Conservation (phyloP, 2,329 filamentous ascomycete species). For the Cladophialophora bantiana region DNA sequence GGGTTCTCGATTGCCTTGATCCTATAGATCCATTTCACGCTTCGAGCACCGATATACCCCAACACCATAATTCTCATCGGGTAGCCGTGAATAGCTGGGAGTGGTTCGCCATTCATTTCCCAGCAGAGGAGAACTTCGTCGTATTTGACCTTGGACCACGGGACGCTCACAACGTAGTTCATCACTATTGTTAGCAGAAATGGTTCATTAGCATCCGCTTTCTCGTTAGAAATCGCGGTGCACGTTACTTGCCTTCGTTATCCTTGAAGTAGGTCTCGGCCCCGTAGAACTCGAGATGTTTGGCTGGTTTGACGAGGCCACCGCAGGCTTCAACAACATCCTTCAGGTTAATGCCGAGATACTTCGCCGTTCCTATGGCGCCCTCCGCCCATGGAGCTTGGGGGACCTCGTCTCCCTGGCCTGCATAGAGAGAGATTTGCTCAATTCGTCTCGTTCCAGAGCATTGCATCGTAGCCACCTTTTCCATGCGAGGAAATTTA, state of each 20-base stretch:
- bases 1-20: constrained; percentile 67
- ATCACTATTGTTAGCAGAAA: constrained; percentile 43
- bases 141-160: constrained; percentile 69
- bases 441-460: constrained; percentile 72
- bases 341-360: constrained; percentile 69
- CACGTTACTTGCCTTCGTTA: constrained; percentile 41
- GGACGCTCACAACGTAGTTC: constrained; percentile 73
- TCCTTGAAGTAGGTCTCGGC: constrained; percentile 77
- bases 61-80: constrained; percentile 69
- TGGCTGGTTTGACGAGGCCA: constrained; percentile 61
- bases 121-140: constrained; percentile 71
- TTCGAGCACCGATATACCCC: constrained; percentile 72
- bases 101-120: constrained; percentile 73
- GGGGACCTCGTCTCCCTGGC: constrained; percentile 69
- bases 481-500: constrained; percentile 55
- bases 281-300: constrained; percentile 72
- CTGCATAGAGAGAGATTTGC: constrained; percentile 69
- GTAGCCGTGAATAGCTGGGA: constrained; percentile 71
- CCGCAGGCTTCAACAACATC: constrained; percentile 74
- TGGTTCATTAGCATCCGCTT: constrained; percentile 48
- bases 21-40: constrained; percentile 64
- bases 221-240: too few species aligned
- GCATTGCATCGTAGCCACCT: constrained; percentile 69
- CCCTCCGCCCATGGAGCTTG: constrained; percentile 66
- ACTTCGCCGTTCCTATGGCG: constrained; percentile 71